Percentiles rank a stretch among this genome's conserved stretches.
Conservation (phyloP, 352 stramenopile genomes). For the Pythium rishiriense region DNA sequence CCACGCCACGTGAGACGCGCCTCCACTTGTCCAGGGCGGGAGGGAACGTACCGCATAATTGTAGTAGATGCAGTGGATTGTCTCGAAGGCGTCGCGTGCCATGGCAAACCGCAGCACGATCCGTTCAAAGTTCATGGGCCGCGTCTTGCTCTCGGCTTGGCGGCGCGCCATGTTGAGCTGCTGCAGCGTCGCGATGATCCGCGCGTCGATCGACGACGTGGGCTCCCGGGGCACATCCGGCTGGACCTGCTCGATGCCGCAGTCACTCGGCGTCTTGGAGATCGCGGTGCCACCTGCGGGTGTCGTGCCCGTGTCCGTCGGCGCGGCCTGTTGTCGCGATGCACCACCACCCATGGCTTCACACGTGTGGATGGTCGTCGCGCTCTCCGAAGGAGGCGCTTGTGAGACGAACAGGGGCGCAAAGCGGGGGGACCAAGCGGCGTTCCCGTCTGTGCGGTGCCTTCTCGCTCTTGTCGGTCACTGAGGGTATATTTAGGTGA, state of each 20-base stretch:
- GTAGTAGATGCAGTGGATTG: conserved; percentile 64
- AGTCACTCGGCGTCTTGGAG: not conserved
- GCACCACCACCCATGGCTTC: conserved; percentile 5
- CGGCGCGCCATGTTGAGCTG: conserved; percentile 62
- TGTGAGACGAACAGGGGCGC: not conserved
- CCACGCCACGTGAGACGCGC: not conserved
- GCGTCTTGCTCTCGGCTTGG: conserved; percentile 42
- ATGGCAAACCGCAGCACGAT: conserved; percentile 76
- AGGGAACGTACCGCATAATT: conserved; percentile 51
- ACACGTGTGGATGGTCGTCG: no score
- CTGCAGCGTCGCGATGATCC: conserved; percentile 66
- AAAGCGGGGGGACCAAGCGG: not conserved
- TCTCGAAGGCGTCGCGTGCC: conserved; percentile 62
- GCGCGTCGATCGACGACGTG: conserved; percentile 50
- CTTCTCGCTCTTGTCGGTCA: not conserved
- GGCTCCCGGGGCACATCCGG: conserved; percentile 12
- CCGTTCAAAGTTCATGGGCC: conserved; percentile 68
- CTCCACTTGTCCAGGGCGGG: not conserved
- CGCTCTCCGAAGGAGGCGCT: not conserved
- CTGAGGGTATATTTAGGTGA: no score
- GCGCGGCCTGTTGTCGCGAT: not conserved
- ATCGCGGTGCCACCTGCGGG: not conserved
- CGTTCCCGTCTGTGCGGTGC: not conserved
- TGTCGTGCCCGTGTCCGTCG: no score
- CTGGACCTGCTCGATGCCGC: not conserved